These are phyloP conservation scores for Neopestalotiopsis clavispora DNA, from an alignment of 2,329 filamentous ascomycete species.

Conservation along the genomic window DNA sequence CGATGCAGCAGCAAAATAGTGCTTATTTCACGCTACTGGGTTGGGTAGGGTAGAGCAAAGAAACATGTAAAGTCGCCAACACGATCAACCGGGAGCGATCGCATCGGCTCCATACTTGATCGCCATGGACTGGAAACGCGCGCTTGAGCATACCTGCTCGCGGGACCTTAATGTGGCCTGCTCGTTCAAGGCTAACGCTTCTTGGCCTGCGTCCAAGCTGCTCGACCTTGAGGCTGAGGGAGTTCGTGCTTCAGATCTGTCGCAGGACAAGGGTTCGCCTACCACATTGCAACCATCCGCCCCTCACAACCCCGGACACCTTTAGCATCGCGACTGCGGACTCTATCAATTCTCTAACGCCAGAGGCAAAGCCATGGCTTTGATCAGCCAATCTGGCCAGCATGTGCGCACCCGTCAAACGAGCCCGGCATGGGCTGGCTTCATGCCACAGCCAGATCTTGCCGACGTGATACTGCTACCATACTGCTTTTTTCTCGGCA, in stretches of 20 bases:
- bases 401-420: slow-evolving; percentile 26
- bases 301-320: slow-evolving; percentile 14
- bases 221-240: slow-evolving; percentile 20
- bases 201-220: slow-evolving; percentile 1
- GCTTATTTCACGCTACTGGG: background rate
- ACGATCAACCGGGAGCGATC: background rate
- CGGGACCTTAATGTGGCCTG: background rate
- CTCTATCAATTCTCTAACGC: slow-evolving; percentile 17
- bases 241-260: slow-evolving; percentile 24
- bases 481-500: slow-evolving; percentile 6
- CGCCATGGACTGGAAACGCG: slow-evolving; percentile 4
- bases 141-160: background rate
- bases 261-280: slow-evolving; percentile 23
- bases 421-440: slow-evolving; percentile 20
- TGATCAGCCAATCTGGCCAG: slow-evolving; percentile 25
- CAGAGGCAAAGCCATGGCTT: slow-evolving; percentile 4
- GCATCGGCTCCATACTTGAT: background rate
- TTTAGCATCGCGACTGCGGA: slow-evolving; percentile 6
- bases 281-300: slow-evolving; percentile 9
- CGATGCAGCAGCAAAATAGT: background rate
- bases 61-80: background rate
- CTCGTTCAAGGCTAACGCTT: background rate
- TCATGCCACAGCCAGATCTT: slow-evolving; percentile 9
- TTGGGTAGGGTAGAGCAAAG: background rate
- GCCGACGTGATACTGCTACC: slow-evolving; percentile 7